Evolutionary conservation across 305 asterid species (phyloP), one percentile per base, ranked within the genome.

Genomic region (Plantago rigida): DNA sequence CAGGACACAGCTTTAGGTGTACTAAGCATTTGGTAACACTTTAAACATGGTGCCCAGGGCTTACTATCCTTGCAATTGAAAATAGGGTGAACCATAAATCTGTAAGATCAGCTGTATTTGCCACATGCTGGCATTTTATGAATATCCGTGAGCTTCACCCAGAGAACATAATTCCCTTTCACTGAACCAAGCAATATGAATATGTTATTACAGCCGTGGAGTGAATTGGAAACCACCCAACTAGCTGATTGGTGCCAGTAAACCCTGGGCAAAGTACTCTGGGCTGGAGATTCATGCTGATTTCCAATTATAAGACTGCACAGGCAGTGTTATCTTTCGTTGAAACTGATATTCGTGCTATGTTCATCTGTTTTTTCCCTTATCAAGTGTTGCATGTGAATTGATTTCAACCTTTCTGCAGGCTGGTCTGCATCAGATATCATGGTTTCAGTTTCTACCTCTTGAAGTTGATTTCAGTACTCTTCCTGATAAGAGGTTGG

Each of bases 371-470:
- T 45, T 50, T 42, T 67, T 24, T 9, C 26, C 26, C 26, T 22
- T 22, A 22, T 63, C 42, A 26, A 56, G n/a, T 51, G 52, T 49
- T 49, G 46, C 51, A 9, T 63, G 44, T 14, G 60, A 44, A 54
- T 19, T 56, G 57, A 59, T 36, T 68, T 53, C 56, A 60, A 69
- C 60, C 77, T 51, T 56, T 69, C 51, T 69, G 67, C 84, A 93
- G 99, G 97, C 96, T 31, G 97, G 97, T 70, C 84, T 93, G 73
- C 90, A 87, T 75, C 94, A 83, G 77, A 83, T 89, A 82, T 93
- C 99, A 26, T 93, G 99, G 99, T 93, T 93, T 82, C 99, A 93
- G 86, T 93, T 93, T 79, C 93, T 83, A 68, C 89, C 99, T 34
- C 73, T 73, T 61, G 97, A 93, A 72, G 78, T 80, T 58, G 95